phyloP scores from a whole-genome alignment of 352 stramenopile species.

The Thraustochytrium striatum region DNA sequence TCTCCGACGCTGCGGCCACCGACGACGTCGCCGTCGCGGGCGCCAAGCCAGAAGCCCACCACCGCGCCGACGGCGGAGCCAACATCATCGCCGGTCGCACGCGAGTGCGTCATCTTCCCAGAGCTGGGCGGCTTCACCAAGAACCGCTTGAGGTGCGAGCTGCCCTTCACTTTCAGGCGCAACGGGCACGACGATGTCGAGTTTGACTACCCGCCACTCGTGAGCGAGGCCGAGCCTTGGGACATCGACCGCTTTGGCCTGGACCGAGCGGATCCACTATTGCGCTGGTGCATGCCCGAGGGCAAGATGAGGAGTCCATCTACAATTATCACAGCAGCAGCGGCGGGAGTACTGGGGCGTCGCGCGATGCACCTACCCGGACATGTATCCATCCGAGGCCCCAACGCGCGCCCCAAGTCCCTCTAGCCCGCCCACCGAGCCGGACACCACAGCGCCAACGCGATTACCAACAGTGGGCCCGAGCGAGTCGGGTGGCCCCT shows the following conservation, averaged over 20 bases:
- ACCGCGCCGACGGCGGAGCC: neutral
- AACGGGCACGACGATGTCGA: neutral
- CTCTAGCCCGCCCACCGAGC: neutral
- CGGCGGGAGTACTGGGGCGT: slow-evolving; percentile 22
- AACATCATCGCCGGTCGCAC: neutral
- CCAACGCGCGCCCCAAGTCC: neutral
- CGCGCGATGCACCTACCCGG: neutral
- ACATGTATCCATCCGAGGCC: neutral
- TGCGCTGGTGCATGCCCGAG: slow-evolving; percentile 15
- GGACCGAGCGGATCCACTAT: neutral
- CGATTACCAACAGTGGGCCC: neutral
- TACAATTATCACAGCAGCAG: neutral
- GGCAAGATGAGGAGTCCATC: neutral
- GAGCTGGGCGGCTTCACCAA: neutral
- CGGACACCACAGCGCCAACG: neutral
- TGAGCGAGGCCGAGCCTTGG: slow-evolving; percentile 10
- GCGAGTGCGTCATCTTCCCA: neutral
- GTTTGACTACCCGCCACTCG: slow-evolving; percentile 22
- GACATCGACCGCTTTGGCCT: neutral
- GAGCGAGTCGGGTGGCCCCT: neutral
- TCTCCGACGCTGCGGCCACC: neutral
- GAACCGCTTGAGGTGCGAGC: neutral
- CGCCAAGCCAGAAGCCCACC: neutral
- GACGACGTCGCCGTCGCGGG: too few relatives aligned
- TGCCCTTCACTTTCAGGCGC: slow-evolving; percentile 1